Evolutionary conservation across 495 filamentous ascomycete genomes (phyloP), one percentile per base, ranked within the genome.

Genomic region (Penicillium roqueforti): DNA sequence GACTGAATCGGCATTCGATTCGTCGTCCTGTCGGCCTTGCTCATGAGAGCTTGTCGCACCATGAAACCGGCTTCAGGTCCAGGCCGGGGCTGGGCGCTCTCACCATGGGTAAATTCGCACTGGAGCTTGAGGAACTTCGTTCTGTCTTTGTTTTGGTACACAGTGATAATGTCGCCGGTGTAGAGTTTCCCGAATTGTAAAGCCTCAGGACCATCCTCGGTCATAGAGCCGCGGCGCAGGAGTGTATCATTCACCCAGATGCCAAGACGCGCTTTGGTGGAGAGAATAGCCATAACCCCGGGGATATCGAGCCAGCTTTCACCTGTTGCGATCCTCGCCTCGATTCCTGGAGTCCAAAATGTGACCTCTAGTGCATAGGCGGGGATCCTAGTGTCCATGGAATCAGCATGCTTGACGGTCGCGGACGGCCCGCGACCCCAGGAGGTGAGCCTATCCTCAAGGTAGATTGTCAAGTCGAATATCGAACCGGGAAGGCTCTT

Each of bases 341-440:
- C 83, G 55, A 87, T 83, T 2, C 78, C 79, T 0, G 80, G 77
- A 22, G 81, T 81, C 80, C 84, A 89, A 58, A 91, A 83, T 14
- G 85, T 75, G 47, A 97, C 77, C 57, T 86, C 84, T 58, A 95
- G 80, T n/a, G 86, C 91, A 49, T 83, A 83, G 60, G 91, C 91
- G 5, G 91, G 88, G 28, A 97, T 83, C 19, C 82, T 85, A 4
- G 72, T 79, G 55, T 96, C 87, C 46, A 68, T 61, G 26, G 61
- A 67, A 26, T 80, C 71, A 1, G 80, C 66, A 59, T 89, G 85
- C 26, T 82, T 68, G 47, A 85, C 66, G 13, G 83, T 88, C 47
- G 86, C 88, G 16, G 68, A 63, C 0, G 60, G 66, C 0, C 80
- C 78, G 14, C 92, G 84, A 29, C 92, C 92, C 84, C 87, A 97